Conservation (phyloP, 306 rosid species). For the Cajanus cajan region DNA sequence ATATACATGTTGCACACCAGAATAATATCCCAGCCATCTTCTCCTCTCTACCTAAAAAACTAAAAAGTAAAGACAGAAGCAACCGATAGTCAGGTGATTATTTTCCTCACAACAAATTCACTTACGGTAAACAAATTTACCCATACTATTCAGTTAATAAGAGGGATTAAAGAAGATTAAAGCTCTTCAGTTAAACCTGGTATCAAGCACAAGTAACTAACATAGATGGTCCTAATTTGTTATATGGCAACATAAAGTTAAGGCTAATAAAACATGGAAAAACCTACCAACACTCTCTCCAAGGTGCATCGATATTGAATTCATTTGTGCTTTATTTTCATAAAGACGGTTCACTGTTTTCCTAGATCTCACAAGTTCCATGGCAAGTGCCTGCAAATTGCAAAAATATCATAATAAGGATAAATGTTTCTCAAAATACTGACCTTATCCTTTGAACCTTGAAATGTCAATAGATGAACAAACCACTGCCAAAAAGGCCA, state of each 20-base stretch:
- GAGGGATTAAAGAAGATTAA: not conserved
- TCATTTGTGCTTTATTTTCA: slow-evolving; percentile 90
- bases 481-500: not conserved
- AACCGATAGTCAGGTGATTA: not conserved
- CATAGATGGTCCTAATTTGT: not conserved
- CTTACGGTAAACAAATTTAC: not conserved
- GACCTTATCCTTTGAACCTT: not conserved
- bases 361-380: slow-evolving; percentile 86
- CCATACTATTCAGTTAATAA: not conserved
- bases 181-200: slow-evolving; percentile 5
- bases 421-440: not conserved
- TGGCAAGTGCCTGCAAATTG: slow-evolving; percentile 81
- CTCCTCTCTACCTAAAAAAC: not conserved
- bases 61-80: not conserved
- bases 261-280: slow-evolving; percentile 12
- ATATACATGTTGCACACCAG: not conserved
- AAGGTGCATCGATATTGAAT: slow-evolving; percentile 98
- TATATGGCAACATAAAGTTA: not conserved
- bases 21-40: not conserved
- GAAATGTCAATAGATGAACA: slow-evolving; percentile 4
- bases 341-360: slow-evolving; percentile 89
- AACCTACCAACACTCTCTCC: slow-evolving; percentile 98
- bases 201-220: slow-evolving; percentile 12
- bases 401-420: slow-evolving; percentile 15
- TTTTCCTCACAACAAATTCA: slow-evolving; percentile 11